phyloP scores from a whole-genome alignment of 768 basidiomycete species.

The Neoboletus magnificus region DNA sequence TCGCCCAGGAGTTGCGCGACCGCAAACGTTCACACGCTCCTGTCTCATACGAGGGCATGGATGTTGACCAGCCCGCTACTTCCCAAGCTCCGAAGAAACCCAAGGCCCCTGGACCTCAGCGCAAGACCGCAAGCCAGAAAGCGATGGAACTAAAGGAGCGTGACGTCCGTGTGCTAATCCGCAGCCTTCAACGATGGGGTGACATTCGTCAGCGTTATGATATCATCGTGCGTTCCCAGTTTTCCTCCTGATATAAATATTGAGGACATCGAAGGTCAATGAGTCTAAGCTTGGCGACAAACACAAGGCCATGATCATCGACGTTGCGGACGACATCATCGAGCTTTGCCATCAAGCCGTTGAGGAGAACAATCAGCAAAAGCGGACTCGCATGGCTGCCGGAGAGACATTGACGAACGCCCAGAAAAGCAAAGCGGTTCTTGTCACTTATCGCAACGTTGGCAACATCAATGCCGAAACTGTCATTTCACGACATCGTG shows the following conservation, averaged over 20 bases:
- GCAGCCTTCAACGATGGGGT: conserved; percentile 96
- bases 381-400: conserved; percentile 68
- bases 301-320: conserved; percentile 87
- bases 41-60: conserved; percentile 92
- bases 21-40: conserved; percentile 84
- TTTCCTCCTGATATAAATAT: neutral
- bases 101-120: conserved; percentile 63
- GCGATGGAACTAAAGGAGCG: conserved; percentile 97
- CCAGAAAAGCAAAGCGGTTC: conserved; percentile 95
- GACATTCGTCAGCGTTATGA: conserved; percentile 95
- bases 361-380: conserved; percentile 77
- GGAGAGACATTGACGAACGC: conserved; percentile 90
- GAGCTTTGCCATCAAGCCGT: conserved; percentile 81
- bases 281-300: conserved; percentile 93
- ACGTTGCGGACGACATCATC: conserved; percentile 91
- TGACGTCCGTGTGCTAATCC: conserved; percentile 91
- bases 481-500: conserved; percentile 82
- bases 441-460: conserved; percentile 87
- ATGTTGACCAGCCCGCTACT: conserved; percentile 69
- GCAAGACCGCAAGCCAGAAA: conserved; percentile 91
- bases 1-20: conserved; percentile 63
- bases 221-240: conserved; percentile 65
- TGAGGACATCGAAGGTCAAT: conserved; percentile 53
- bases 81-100: conserved; percentile 70
- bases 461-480: conserved; percentile 98